Conservation (phyloP, 2,329 filamentous ascomycete genomes). For the Podosphaera aphanis region DNA sequence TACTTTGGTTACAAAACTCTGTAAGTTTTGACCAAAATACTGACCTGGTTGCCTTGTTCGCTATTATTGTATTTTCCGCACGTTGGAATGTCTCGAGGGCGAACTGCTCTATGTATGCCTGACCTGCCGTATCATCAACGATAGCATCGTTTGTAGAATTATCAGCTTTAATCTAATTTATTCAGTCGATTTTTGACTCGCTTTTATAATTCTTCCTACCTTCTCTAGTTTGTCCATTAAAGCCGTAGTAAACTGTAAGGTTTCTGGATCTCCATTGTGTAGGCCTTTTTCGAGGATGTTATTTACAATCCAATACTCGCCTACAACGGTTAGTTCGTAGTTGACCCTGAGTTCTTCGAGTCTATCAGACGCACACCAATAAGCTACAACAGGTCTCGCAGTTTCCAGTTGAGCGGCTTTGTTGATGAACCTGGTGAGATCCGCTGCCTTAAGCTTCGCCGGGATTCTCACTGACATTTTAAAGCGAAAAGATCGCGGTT, state of each 20-base stretch:
- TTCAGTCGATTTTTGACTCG: background rate
- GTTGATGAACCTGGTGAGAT: slow-evolving; percentile 63
- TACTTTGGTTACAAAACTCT: background rate
- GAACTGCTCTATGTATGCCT: slow-evolving; percentile 87
- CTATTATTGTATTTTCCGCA: slow-evolving; percentile 27
- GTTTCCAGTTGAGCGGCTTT: slow-evolving; percentile 66
- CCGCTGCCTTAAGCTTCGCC: slow-evolving; percentile 49
- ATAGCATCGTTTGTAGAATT: slow-evolving; percentile 63
- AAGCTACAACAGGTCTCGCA: slow-evolving; percentile 69
- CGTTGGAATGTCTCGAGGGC: slow-evolving; percentile 70
- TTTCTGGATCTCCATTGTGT: slow-evolving; percentile 56
- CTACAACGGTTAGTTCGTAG: slow-evolving; percentile 21
- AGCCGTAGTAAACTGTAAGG: slow-evolving; percentile 54
- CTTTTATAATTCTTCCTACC: slow-evolving; percentile 20
- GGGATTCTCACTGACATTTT: slow-evolving; percentile 52
- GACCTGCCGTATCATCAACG: slow-evolving; percentile 61
- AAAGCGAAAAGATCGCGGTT: background rate
- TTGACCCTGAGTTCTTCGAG: background rate
- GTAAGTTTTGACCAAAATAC: slow-evolving; percentile 17
- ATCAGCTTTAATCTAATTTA: slow-evolving; percentile 38
- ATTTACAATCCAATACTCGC: slow-evolving; percentile 80
- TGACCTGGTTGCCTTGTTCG: slow-evolving; percentile 52
- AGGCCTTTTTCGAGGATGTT: slow-evolving; percentile 65
- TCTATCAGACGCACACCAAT: slow-evolving; percentile 54
- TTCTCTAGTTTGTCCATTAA: slow-evolving; percentile 83